phyloP scores from a whole-genome alignment of 257 asterid genomes.

The Salvia miltiorrhiza region DNA sequence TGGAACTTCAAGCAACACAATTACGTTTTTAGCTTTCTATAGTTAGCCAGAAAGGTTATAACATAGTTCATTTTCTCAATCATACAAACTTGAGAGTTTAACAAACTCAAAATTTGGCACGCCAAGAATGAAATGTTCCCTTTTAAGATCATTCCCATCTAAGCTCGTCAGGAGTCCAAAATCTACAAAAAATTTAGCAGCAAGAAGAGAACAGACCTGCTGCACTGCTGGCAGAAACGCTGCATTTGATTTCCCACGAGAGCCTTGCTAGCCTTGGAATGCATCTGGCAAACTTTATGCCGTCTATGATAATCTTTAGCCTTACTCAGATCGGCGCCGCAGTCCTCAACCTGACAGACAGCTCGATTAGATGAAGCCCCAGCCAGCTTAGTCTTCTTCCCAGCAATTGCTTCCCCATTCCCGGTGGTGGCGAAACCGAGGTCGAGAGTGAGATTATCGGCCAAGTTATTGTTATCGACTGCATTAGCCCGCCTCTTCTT shows the following conservation, averaged over 20 bases:
- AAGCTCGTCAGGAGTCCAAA: neutral
- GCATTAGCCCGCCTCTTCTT: constrained; percentile 51
- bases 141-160: neutral
- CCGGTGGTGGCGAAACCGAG: constrained; percentile 32
- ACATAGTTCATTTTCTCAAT: neutral
- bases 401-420: constrained; percentile 37
- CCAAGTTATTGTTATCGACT: constrained; percentile 28
- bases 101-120: neutral
- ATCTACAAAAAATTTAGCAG: neutral
- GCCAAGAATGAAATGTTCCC: neutral
- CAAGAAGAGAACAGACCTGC: constrained; percentile 46
- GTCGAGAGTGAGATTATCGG: constrained; percentile 44
- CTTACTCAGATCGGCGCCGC: constrained; percentile 63
- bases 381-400: constrained; percentile 59
- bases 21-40: neutral
- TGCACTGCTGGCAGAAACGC: constrained; percentile 89
- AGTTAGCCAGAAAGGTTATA: neutral
- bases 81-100: neutral
- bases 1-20: neutral
- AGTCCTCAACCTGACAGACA: constrained; percentile 74
- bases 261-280: constrained; percentile 65
- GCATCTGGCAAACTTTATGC: constrained; percentile 80
- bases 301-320: constrained; percentile 78
- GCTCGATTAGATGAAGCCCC: constrained; percentile 42
- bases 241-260: constrained; percentile 70